Percentiles rank a stretch among this genome's conserved stretches.
These are phyloP conservation scores for Lentinula novae-zelandiae DNA, from an alignment of 1,284 basidiomycete species.

Conservation along the genomic window DNA sequence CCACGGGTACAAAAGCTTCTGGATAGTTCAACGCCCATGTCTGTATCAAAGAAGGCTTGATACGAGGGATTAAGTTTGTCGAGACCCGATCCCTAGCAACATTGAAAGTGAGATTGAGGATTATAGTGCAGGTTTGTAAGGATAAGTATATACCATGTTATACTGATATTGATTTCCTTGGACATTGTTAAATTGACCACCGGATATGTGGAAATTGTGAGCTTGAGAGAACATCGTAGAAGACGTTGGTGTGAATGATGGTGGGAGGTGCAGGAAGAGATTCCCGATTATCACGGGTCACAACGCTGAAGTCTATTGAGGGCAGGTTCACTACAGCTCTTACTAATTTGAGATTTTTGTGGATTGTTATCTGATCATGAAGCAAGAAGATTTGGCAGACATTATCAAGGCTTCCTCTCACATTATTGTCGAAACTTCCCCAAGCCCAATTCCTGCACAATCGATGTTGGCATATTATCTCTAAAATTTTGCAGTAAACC, in stretches of 20 bases:
- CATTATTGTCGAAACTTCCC: too few relatives aligned
- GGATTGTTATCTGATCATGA: too few relatives aligned
- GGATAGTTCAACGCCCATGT: neutral
- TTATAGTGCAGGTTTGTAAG: neutral
- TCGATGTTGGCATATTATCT: too few relatives aligned
- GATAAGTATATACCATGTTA: neutral
- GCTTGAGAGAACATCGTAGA: neutral
- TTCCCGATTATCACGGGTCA: too few relatives aligned
- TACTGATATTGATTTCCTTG: neutral
- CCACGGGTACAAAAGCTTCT: neutral
- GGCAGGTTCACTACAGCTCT: too few relatives aligned
- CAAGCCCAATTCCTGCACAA: too few relatives aligned
- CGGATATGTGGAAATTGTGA: neutral
- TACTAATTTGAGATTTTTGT: too few relatives aligned
- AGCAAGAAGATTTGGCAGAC: too few relatives aligned
- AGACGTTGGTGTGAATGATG: neutral
- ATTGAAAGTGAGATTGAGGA: neutral
- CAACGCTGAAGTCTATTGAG: too few relatives aligned
- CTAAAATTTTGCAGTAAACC: too few relatives aligned
- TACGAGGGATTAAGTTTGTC: neutral
- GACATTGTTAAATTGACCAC: neutral
- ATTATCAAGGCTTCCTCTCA: too few relatives aligned
- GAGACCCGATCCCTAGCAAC: neutral
- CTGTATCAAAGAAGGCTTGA: conserved; percentile 3
- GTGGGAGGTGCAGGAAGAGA: neutral